A percentile compares a stretch with the other conserved stretches of the same genome.
Evolutionary conservation across 768 basidiomycete genomes (phyloP).

Genomic region (Psilocybe sp.): DNA sequence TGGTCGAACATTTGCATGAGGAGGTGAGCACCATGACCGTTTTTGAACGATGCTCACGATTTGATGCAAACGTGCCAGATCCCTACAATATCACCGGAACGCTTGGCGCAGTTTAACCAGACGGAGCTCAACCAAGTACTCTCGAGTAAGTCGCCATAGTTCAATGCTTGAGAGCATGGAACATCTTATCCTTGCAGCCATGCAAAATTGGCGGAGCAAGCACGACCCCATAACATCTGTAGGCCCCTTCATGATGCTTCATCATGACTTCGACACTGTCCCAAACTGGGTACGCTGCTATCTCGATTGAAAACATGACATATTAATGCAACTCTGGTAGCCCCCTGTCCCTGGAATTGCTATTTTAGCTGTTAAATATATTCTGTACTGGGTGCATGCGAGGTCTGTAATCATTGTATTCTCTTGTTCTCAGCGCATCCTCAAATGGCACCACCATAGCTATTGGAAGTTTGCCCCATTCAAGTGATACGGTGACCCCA

Average conservation of each 20-base stretch:
- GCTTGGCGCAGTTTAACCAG: neutral
- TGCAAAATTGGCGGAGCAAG: no score
- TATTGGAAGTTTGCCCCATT: slow-evolving; percentile 3
- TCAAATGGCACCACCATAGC: neutral
- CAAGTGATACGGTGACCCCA: neutral
- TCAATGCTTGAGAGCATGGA: no score
- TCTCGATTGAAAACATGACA: no score
- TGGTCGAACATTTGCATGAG: slow-evolving; percentile 6
- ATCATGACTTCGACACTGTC: no score
- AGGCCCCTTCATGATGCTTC: no score
- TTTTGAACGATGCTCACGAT: neutral
- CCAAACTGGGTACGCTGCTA: no score
- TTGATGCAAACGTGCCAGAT: neutral
- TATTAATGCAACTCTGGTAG: no score
- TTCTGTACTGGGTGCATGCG: neutral
- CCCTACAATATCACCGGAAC: neutral
- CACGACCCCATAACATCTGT: no score
- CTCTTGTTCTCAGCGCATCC: no score
- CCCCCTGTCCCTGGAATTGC: no score
- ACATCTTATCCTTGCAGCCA: no score
- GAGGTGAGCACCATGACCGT: slow-evolving; percentile 1
- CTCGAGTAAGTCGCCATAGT: no score
- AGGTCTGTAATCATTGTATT: neutral
- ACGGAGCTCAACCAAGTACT: neutral
- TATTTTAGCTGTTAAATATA: neutral